These are phyloP conservation scores for Penicillium sp. DNA, from an alignment of 2,329 filamentous ascomycete species.

Conservation along the genomic window DNA sequence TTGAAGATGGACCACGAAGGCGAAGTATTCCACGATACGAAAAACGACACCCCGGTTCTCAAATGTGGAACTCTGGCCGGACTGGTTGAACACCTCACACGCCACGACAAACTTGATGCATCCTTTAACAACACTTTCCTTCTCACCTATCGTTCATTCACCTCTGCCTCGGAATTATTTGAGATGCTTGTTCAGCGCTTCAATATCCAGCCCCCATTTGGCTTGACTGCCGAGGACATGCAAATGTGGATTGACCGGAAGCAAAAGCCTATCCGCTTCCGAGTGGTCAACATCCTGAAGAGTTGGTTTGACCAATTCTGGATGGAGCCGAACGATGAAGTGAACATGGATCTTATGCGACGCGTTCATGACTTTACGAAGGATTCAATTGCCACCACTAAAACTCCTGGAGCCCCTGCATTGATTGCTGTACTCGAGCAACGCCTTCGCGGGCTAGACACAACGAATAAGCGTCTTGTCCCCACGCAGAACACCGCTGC, in stretches of 20 bases:
- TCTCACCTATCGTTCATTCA: conserved; percentile 94
- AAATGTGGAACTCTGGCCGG: conserved; percentile 89
- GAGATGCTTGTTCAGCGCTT: conserved; percentile 91
- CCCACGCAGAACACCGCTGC: conserved; percentile 82
- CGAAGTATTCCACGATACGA: conserved; percentile 88
- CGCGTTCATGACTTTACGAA: conserved; percentile 89
- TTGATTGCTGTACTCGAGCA: conserved; percentile 88
- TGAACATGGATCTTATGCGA: conserved; percentile 82
- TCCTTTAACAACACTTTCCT: conserved; percentile 98
- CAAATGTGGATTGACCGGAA: conserved; percentile 91
- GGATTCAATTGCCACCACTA: conserved; percentile 89
- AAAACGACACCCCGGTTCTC: conserved; percentile 73
- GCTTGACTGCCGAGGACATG: conserved; percentile 74
- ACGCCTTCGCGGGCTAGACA: conserved; percentile 84
- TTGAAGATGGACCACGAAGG: conserved; percentile 84
- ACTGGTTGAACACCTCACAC: conserved; percentile 90
- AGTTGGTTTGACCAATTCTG: conserved; percentile 98
- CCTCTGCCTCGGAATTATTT: conserved; percentile 85
- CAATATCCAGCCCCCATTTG: conserved; percentile 86
- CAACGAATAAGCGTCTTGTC: conserved; percentile 79
- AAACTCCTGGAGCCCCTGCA: conserved; percentile 84
- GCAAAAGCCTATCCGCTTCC: conserved; percentile 92
- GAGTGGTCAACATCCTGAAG: conserved; percentile 96
- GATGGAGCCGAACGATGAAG: conserved; percentile 93
- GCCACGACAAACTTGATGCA: conserved; percentile 93